Percentiles rank a stretch among this genome's conserved stretches.
Evolutionary conservation across 345 rosid species (phyloP).

Genomic region (Linum tenue): DNA sequence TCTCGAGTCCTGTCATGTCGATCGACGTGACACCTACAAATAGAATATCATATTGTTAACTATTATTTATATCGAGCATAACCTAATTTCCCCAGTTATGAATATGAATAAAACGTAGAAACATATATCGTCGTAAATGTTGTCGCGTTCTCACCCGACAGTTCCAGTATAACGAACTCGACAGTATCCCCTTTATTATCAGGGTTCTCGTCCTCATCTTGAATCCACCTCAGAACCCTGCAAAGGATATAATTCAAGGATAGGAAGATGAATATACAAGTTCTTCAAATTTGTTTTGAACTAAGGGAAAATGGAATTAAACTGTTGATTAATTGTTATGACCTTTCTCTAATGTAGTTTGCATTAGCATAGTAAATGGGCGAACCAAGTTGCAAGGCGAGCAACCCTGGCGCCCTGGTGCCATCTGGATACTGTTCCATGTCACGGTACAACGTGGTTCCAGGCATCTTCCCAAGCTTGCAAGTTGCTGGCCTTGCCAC

Average conservation of each 20-base stretch:
- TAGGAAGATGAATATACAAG: neutral
- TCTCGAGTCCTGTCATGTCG: slow-evolving; percentile 68
- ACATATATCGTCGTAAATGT: no score
- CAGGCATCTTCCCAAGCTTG: slow-evolving; percentile 58
- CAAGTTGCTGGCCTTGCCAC: slow-evolving; percentile 70
- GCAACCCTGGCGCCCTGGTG: slow-evolving; percentile 32
- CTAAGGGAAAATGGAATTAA: neutral
- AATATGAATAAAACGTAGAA: no score
- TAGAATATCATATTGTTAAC: neutral
- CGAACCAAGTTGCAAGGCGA: slow-evolving; percentile 71
- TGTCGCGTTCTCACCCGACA: slow-evolving; percentile 35
- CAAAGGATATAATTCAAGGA: neutral
- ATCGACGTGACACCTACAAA: slow-evolving; percentile 55
- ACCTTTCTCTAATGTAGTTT: slow-evolving; percentile 69
- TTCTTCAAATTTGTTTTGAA: neutral
- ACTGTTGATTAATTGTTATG: neutral
- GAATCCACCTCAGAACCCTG: slow-evolving; percentile 60
- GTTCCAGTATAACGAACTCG: slow-evolving; percentile 59
- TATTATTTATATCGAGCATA: neutral
- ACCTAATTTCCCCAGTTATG: no score
- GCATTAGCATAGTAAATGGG: slow-evolving; percentile 78
- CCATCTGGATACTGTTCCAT: slow-evolving; percentile 56
- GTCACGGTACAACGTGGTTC: slow-evolving; percentile 52
- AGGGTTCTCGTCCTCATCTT: slow-evolving; percentile 33
- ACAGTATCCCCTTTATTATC: slow-evolving; percentile 23